Base-by-base conservation (phyloP, 2,329 filamentous ascomycete species). In the Didymella segeticola region DNA sequence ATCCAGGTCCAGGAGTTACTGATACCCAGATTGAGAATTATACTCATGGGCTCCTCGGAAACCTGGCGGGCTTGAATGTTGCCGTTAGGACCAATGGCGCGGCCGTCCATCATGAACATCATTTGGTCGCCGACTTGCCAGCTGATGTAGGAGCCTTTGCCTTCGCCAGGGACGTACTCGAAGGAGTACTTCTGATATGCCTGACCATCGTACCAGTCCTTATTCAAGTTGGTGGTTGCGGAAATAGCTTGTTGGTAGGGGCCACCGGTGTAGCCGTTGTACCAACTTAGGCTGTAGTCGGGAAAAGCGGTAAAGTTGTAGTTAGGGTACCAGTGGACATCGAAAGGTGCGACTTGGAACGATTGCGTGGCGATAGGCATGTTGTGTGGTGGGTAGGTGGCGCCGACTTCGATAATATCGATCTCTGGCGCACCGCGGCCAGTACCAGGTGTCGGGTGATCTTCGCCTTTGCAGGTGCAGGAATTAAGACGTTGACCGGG, bases 241-340 rank as follows among this genome's bases (percentile, higher is more conserved):
- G 79, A 82, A 11, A 85, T 75, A 26, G 82, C 82, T 68, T 85
- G 81, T 61, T 85, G 82, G 56, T 74, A 84, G 2, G 80, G 80
- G 1, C 82, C 82, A 15, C 83, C 82, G 23, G 77, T 78, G 59
- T 83, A 85, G 2, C 72, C 70, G 56, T 85, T 85, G 52, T 82
- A 76, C 11, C 71, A 72, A 14, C 79, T 81, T 27, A 79, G 70
- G 5, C 75, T 71, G 56, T 79, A 77, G 58, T 83, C 75, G 1
- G 80, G 81, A 17, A 80, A 81, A 14, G 78, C 76, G 52, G 82
- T 77, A 60, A 78, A 84, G 7, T 83, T 71, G 57, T 80, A 80
- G 58, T 84, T 79, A 2, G 82, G 81, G 27, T 81, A 78, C 56
- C 78, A 83, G 62, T 75, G 82, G 65, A 76, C 64, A 53, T 81